Evolutionary conservation across 2,329 filamentous ascomycete species (phyloP).

Genomic region (Volutella citrinella): DNA sequence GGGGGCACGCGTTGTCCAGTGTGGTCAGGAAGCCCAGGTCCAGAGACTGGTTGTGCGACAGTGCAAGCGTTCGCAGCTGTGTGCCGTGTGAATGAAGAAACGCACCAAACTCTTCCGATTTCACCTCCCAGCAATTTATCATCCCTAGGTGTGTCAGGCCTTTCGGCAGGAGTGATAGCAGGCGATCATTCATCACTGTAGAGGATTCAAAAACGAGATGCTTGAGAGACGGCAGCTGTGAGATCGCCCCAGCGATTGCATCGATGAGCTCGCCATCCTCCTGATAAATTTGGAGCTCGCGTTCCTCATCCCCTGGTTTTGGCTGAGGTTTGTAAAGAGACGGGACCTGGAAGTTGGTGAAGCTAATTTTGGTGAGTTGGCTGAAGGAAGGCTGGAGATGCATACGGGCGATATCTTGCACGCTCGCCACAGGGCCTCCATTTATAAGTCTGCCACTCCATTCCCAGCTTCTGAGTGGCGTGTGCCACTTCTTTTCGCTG

Average conservation of each 20-base stretch:
- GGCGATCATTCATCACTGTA: conserved; percentile 62
- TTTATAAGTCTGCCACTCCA: conserved; percentile 58
- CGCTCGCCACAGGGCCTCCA: conserved; percentile 41
- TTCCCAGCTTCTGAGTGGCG: conserved; percentile 52
- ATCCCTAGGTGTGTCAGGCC: conserved; percentile 67
- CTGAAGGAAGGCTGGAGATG: conserved; percentile 58
- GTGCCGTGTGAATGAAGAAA: conserved; percentile 68
- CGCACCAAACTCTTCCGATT: conserved; percentile 59
- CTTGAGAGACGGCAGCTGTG: conserved; percentile 57
- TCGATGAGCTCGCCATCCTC: conserved; percentile 43
- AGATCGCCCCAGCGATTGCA: conserved; percentile 31
- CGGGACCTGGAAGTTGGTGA: conserved; percentile 62
- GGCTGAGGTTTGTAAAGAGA: conserved; percentile 40
- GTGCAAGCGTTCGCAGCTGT: conserved; percentile 62
- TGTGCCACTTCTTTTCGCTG: conserved; percentile 30
- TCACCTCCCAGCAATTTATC: conserved; percentile 75
- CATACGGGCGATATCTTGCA: conserved; percentile 47
- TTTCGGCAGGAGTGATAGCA: conserved; percentile 67
- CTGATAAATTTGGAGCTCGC: conserved; percentile 30
- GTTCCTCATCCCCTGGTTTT: conserved; percentile 28
- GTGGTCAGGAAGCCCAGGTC: conserved; percentile 70
- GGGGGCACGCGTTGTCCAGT: conserved; percentile 66
- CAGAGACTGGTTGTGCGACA: conserved; percentile 78
- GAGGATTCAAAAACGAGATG: conserved; percentile 74
- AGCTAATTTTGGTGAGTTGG: conserved; percentile 52